Evolutionary conservation across 768 basidiomycete species (phyloP).

Genomic region (Sistotremastrum suecicum): DNA sequence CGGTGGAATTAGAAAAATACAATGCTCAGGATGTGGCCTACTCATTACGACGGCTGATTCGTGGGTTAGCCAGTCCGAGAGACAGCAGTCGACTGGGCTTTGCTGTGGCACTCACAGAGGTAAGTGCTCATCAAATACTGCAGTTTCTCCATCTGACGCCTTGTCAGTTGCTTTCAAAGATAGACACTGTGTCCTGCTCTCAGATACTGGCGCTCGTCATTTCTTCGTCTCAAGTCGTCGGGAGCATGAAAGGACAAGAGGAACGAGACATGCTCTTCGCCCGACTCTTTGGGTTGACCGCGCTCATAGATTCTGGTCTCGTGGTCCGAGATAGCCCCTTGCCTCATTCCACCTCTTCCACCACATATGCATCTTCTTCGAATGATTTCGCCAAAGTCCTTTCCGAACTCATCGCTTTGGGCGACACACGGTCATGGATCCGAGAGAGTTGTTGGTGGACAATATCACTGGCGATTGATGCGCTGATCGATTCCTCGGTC

Average conservation of each 20-base stretch:
- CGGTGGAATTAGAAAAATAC: slow-evolving; percentile 22
- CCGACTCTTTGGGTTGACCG: slow-evolving; percentile 76
- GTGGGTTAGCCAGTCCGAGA: slow-evolving; percentile 82
- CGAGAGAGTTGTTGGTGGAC: slow-evolving; percentile 87
- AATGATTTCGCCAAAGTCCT: slow-evolving; percentile 47
- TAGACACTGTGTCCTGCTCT: slow-evolving; percentile 61
- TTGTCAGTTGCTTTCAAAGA: slow-evolving; percentile 57
- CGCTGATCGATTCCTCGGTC: slow-evolving; percentile 40
- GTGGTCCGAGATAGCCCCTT: slow-evolving; percentile 49
- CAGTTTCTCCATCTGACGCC: slow-evolving; percentile 3
- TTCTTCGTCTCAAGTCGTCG: slow-evolving; percentile 54
- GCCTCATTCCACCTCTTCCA: slow-evolving; percentile 36
- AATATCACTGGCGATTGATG: slow-evolving; percentile 48
- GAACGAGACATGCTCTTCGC: slow-evolving; percentile 89
- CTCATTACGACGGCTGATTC: slow-evolving; percentile 71
- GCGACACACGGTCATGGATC: slow-evolving; percentile 81
- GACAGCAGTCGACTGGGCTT: slow-evolving; percentile 93
- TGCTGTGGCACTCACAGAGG: slow-evolving; percentile 91
- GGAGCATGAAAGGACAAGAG: slow-evolving; percentile 79
- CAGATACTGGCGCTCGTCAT: slow-evolving; percentile 68
- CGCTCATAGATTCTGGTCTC: slow-evolving; percentile 76
- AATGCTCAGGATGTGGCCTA: slow-evolving; percentile 92
- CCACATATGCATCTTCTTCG: slow-evolving; percentile 39
- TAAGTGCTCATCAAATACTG: slow-evolving; percentile 20
- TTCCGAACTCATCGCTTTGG: slow-evolving; percentile 47